These are phyloP conservation scores for Ceratocystis ficicola DNA, from an alignment of 2,329 filamentous ascomycete genomes.

Conservation along the genomic window DNA sequence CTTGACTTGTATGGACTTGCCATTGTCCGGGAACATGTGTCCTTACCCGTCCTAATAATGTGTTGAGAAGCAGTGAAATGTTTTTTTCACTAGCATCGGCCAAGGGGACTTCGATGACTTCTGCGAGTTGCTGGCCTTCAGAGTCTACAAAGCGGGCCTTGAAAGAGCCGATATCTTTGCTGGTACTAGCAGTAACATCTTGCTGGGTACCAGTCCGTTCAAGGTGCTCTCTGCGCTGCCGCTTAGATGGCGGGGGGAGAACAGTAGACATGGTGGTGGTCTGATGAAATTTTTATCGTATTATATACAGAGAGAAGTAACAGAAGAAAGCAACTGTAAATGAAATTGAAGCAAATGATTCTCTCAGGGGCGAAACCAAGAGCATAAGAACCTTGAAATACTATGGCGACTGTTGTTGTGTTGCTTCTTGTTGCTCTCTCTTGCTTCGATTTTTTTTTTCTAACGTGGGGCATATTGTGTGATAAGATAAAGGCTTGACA, in stretches of 20 bases:
- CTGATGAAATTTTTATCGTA: not conserved
- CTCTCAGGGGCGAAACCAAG: not conserved
- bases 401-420: not conserved
- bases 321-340: not conserved
- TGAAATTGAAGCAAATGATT: not conserved
- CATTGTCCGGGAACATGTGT: not conserved
- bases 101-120: slow-evolving; percentile 63
- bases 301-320: not conserved
- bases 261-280: slow-evolving; percentile 57
- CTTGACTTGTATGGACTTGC: too few relatives aligned
- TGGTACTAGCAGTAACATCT: slow-evolving; percentile 55
- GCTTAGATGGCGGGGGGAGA: slow-evolving; percentile 73
- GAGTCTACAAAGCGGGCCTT: slow-evolving; percentile 82
- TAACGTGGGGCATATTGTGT: slow-evolving; percentile 13
- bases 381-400: not conserved
- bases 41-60: slow-evolving; percentile 60
- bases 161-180: slow-evolving; percentile 60
- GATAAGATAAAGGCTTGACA: slow-evolving; percentile 16
- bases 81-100: slow-evolving; percentile 82
- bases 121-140: slow-evolving; percentile 56
- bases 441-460: slow-evolving; percentile 16
- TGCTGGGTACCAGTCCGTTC: slow-evolving; percentile 64
- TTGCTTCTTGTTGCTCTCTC: not conserved
- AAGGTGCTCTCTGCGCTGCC: slow-evolving; percentile 63
- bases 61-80: slow-evolving; percentile 75